Percentiles rank a stretch among this genome's conserved stretches.
Conservation (phyloP, 1,139 yeast genomes). For the Pneumocystis oryctolagi region DNA sequence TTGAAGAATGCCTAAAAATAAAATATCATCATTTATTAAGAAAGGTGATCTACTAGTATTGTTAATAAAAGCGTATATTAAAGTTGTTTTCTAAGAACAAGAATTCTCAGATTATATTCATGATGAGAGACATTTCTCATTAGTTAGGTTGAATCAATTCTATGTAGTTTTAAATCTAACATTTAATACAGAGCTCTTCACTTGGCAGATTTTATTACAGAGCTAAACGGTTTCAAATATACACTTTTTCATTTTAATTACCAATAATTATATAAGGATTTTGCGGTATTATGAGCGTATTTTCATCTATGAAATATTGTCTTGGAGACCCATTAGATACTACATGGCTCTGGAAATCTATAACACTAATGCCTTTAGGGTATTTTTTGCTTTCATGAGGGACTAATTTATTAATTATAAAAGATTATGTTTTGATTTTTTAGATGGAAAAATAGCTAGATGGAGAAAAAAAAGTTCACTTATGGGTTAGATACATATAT, state of each 20-base stretch:
- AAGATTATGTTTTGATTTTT: constrained; percentile 49
- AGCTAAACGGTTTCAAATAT: constrained; percentile 48
- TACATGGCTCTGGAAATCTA: constrained; percentile 75
- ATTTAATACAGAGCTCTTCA: constrained; percentile 47
- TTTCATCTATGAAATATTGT: constrained; percentile 70
- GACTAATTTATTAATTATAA: constrained; percentile 8
- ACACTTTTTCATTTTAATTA: background rate
- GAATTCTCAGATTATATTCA: constrained; percentile 12
- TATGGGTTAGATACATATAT: background rate
- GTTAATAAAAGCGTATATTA: background rate
- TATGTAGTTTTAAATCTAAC: constrained; percentile 4
- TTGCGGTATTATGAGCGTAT: constrained; percentile 73
- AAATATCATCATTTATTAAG: background rate
- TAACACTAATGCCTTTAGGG: constrained; percentile 74
- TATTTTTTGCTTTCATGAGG: constrained; percentile 31
- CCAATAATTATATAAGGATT: constrained; percentile 18
- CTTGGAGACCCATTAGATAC: constrained; percentile 37
- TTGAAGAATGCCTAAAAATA: background rate
- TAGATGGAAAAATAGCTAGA: constrained; percentile 94
- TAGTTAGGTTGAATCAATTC: constrained; percentile 9
- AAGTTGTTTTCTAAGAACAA: constrained; percentile 6
- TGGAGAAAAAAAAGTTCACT: constrained; percentile 79
- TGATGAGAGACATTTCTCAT: constrained; percentile 15
- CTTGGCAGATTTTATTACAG: constrained; percentile 88
- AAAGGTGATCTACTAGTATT: background rate